Percentiles rank a stretch among this genome's conserved stretches.
Evolutionary conservation across 2,329 filamentous ascomycete genomes (phyloP).

Genomic region (Dothistroma pini): DNA sequence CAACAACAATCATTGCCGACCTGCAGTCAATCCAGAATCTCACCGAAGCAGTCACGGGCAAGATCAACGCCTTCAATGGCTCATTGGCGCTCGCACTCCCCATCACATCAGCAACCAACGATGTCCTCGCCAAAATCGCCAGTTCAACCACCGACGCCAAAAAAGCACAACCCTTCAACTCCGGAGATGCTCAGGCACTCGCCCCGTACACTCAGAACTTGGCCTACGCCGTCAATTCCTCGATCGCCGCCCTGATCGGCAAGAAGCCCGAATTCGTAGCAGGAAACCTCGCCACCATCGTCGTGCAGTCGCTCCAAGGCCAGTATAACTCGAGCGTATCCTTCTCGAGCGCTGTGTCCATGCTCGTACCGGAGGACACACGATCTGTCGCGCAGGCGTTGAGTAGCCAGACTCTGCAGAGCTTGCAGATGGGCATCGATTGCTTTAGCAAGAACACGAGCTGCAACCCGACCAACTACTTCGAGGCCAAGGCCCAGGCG

Average conservation of each 20-base stretch:
- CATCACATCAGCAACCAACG: slow-evolving; percentile 6
- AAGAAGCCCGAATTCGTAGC: slow-evolving; percentile 6
- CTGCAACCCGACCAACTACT: slow-evolving; percentile 2
- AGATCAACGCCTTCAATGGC: slow-evolving; percentile 1
- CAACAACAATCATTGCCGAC: neutral
- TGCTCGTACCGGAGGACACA: neutral
- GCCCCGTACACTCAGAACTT: slow-evolving; percentile 5
- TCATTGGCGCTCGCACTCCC: neutral
- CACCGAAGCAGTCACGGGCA: neutral
- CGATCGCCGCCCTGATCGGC: slow-evolving; percentile 10
- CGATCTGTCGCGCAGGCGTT: neutral
- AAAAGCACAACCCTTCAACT: slow-evolving; percentile 1
- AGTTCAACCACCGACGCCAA: neutral
- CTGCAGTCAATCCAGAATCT: slow-evolving; percentile 1
- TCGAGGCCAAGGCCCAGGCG: neutral
- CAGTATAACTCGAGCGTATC: neutral
- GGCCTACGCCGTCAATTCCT: slow-evolving; percentile 10
- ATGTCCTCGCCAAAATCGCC: slow-evolving; percentile 3
- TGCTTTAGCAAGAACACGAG: slow-evolving; percentile 9
- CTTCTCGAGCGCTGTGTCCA: neutral
- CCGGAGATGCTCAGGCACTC: neutral
- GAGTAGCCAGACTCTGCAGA: neutral
- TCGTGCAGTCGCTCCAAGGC: neutral
- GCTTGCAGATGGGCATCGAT: slow-evolving; percentile 6
- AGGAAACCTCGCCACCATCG: neutral